Percentiles rank a stretch among this genome's conserved stretches.
Conservation (phyloP, 257 asterid genomes). For the Lycium ferocissimum region DNA sequence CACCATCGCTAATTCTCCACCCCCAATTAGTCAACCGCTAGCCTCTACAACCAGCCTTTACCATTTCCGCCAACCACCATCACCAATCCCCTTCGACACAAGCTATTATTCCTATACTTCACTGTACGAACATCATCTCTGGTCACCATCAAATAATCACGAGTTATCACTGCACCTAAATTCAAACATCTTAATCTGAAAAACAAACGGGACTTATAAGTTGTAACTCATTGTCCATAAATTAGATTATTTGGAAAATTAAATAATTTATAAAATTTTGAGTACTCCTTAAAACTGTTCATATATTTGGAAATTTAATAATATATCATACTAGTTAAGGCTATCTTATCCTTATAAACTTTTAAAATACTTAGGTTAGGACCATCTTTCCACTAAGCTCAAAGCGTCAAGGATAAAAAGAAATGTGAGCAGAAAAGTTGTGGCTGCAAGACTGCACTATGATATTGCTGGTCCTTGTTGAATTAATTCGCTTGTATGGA, state of each 20-base stretch:
- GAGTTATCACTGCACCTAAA: background rate
- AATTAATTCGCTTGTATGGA: background rate
- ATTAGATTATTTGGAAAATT: background rate
- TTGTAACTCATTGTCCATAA: background rate
- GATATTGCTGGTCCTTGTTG: background rate
- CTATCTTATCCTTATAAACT: background rate
- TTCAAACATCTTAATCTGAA: background rate
- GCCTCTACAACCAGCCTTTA: no score
- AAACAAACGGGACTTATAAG: background rate
- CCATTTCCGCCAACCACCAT: no score
- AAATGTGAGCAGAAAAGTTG: background rate
- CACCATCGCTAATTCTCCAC: no score
- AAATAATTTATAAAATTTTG: background rate
- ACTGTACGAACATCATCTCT: no score
- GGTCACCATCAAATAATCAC: no score
- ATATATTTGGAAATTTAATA: background rate
- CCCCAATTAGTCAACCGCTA: no score
- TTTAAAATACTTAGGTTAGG: background rate
- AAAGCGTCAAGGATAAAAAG: background rate
- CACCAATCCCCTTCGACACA: no score
- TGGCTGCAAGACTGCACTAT: background rate
- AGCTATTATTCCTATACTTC: no score
- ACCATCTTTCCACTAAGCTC: slow-evolving; percentile 20
- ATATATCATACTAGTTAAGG: background rate
- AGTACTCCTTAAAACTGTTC: background rate